phyloP scores from a whole-genome alignment of 805 yeast genomes.

The Metschnikowia noctiluminum region DNA sequence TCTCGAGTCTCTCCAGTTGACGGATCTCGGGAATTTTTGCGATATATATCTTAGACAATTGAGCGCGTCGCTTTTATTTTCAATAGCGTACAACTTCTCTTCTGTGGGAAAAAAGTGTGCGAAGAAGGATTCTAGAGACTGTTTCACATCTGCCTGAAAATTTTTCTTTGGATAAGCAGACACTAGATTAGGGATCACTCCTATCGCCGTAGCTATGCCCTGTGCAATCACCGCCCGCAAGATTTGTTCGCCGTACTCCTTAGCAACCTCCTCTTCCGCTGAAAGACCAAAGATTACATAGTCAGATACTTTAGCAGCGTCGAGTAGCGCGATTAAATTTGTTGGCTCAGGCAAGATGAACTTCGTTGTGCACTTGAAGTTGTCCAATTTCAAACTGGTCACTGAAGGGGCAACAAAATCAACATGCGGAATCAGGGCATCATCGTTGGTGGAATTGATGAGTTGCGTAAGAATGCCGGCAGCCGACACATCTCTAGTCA shows the following conservation, averaged over 20 bases:
- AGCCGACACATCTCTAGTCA: slow-evolving; percentile 67
- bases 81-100: slow-evolving; percentile 73
- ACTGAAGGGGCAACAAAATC: slow-evolving; percentile 45
- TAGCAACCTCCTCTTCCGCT: slow-evolving; percentile 78
- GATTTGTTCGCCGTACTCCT: slow-evolving; percentile 79
- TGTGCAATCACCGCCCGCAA: slow-evolving; percentile 86
- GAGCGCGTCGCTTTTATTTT: slow-evolving; percentile 61
- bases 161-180: slow-evolving; percentile 67
- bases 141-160: slow-evolving; percentile 61
- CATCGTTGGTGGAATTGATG: slow-evolving; percentile 36
- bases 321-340: slow-evolving; percentile 67
- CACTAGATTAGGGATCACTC: slow-evolving; percentile 73
- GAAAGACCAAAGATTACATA: slow-evolving; percentile 87
- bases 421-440: slow-evolving; percentile 11
- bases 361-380: slow-evolving; percentile 75
- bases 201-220: slow-evolving; percentile 81
- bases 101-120: slow-evolving; percentile 55
- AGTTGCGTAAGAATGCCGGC: slow-evolving; percentile 52
- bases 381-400: slow-evolving; percentile 48
- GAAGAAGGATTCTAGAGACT: slow-evolving; percentile 41
- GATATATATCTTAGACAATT: slow-evolving; percentile 74
- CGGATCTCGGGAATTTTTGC: slow-evolving; percentile 80
- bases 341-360: slow-evolving; percentile 68
- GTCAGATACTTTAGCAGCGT: slow-evolving; percentile 87
- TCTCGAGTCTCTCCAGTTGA: slow-evolving; percentile 91